These are phyloP conservation scores for Malus fusca DNA, from an alignment of 306 rosid genomes.

Conservation along the genomic window DNA sequence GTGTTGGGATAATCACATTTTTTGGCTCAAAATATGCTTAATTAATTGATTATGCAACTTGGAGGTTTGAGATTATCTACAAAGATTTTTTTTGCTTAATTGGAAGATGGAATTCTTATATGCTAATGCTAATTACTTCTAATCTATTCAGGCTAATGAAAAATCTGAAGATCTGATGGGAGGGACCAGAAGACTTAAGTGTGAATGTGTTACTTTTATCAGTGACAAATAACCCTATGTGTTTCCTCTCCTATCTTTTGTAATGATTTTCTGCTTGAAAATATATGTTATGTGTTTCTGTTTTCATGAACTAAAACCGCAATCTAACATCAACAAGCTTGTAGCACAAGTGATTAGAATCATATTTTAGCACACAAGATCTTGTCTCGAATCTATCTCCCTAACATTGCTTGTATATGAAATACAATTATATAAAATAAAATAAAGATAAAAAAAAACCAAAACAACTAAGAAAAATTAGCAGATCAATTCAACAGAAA, in stretches of 20 bases:
- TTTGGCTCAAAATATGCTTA: background rate
- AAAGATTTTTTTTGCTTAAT: background rate
- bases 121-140: background rate
- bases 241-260: background rate
- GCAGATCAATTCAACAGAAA: no score
- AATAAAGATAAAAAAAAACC: background rate
- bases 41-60: background rate
- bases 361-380: background rate
- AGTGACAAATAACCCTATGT: background rate
- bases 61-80: background rate
- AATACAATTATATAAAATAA: no score
- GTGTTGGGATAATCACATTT: background rate
- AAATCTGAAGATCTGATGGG: constrained; percentile 46
- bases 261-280: background rate
- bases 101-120: background rate
- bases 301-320: background rate
- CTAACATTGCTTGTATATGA: background rate
- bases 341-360: background rate
- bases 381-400: background rate
- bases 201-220: background rate
- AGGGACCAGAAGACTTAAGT: constrained; percentile 1
- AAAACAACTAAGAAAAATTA: background rate
- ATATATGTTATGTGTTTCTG: background rate
- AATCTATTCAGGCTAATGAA: constrained; percentile 40
- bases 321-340: background rate